phyloP scores from a whole-genome alignment of 306 rosid species.

The Fragaria ananassa region DNA sequence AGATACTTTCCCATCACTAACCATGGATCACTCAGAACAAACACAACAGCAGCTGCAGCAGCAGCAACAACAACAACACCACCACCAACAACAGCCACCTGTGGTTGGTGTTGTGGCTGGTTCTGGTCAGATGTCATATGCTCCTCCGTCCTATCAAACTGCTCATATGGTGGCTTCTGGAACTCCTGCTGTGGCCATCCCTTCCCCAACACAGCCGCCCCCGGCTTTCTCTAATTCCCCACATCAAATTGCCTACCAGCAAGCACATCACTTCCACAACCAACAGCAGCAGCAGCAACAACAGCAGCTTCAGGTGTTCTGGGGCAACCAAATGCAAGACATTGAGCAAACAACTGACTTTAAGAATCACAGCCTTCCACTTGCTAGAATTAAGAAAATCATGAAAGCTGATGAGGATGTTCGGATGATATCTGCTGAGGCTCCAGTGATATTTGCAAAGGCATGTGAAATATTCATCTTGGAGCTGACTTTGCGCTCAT shows the following conservation, averaged over 20 bases:
- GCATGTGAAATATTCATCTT: slow-evolving; percentile 80
- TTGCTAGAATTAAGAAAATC: slow-evolving; percentile 68
- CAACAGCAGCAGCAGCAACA: slow-evolving; percentile 73
- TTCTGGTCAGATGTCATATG: slow-evolving; percentile 52
- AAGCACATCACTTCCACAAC: slow-evolving; percentile 68
- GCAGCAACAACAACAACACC: slow-evolving; percentile 32
- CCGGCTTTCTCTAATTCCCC: slow-evolving; percentile 50
- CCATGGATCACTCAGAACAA: slow-evolving; percentile 73
- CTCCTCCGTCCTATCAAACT: slow-evolving; percentile 52
- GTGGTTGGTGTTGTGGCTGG: slow-evolving; percentile 44
- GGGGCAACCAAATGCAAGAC: slow-evolving; percentile 82
- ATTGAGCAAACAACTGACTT: slow-evolving; percentile 62
- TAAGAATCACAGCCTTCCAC: slow-evolving; percentile 65
- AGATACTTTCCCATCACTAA: slow-evolving; percentile 16
- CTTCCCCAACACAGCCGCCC: slow-evolving; percentile 57
- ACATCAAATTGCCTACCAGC: slow-evolving; percentile 67
- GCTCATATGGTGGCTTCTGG: slow-evolving; percentile 65
- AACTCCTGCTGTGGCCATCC: slow-evolving; percentile 42
- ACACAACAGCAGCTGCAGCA: slow-evolving; percentile 46
- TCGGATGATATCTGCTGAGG: slow-evolving; percentile 78
- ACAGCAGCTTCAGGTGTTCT: slow-evolving; percentile 69
- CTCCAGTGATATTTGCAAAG: slow-evolving; percentile 73
- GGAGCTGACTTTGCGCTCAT: slow-evolving; percentile 77
- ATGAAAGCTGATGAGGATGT: slow-evolving; percentile 96
- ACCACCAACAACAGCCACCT: slow-evolving; percentile 31